Percentiles rank a stretch among this genome's conserved stretches.
Evolutionary conservation across 176 grass and related monocot species (phyloP).

Genomic region (Eragrostis curvula): DNA sequence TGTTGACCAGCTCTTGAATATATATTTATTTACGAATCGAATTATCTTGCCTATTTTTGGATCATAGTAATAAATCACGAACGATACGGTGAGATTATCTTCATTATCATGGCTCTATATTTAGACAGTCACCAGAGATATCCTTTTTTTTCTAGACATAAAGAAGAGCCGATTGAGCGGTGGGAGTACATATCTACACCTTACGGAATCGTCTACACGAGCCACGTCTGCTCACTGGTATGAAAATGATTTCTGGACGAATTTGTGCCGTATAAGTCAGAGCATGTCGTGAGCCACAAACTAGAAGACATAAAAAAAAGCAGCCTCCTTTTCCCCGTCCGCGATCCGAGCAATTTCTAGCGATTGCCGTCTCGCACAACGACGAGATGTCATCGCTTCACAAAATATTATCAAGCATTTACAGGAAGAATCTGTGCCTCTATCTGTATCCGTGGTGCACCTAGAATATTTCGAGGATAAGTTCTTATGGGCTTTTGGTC

Average conservation of each 20-base stretch:
- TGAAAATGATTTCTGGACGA: constrained; percentile 30
- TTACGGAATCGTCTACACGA: constrained; percentile 26
- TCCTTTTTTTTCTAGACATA: not conserved
- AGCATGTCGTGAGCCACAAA: constrained; percentile 39
- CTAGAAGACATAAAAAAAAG: not conserved
- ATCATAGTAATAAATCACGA: too few species aligned
- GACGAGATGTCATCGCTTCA: not conserved
- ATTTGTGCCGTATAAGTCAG: constrained; percentile 38
- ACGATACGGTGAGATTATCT: not conserved
- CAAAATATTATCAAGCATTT: constrained; percentile 13
- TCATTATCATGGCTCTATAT: not conserved
- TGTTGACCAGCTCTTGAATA: constrained; percentile 2
- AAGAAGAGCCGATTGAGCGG: not conserved
- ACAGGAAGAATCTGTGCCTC: not conserved
- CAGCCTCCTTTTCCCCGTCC: not conserved
- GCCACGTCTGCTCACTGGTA: constrained; percentile 7
- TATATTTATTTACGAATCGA: not conserved
- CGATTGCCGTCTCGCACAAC: constrained; percentile 3
- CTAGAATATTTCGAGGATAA: constrained; percentile 31
- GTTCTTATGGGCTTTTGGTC: not conserved
- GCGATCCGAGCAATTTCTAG: constrained; percentile 27
- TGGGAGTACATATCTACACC: not conserved
- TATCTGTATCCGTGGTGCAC: not conserved
- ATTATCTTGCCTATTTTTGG: not conserved
- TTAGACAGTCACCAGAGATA: not conserved